Evolutionary conservation across 768 basidiomycete genomes (phyloP).

Genomic region (Hydnomerulius pinastri): DNA sequence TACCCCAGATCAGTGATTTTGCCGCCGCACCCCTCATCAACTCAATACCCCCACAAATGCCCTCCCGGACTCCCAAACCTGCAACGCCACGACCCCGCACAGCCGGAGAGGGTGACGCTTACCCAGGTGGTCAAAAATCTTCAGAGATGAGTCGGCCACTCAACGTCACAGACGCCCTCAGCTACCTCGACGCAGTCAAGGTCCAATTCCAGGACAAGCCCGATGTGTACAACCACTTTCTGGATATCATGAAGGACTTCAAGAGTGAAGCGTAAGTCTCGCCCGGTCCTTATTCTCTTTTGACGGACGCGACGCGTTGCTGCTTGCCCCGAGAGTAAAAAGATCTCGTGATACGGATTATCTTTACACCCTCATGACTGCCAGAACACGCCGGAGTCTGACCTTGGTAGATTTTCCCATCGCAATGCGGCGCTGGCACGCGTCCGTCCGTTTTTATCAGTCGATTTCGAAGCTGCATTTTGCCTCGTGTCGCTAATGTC

Average conservation of each 20-base stretch:
- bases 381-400: neutral
- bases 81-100: slow-evolving; percentile 43
- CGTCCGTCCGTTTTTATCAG: slow-evolving; percentile 5
- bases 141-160: slow-evolving; percentile 60
- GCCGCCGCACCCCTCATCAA: neutral
- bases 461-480: slow-evolving; percentile 2
- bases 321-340: neutral
- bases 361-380: slow-evolving; percentile 3
- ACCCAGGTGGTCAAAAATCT: slow-evolving; percentile 33
- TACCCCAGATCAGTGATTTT: neutral
- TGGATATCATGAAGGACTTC: slow-evolving; percentile 99
- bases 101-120: slow-evolving; percentile 19
- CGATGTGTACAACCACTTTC: slow-evolving; percentile 91
- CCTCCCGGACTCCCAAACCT: slow-evolving; percentile 31
- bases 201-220: slow-evolving; percentile 86
- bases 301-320: neutral
- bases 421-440: neutral
- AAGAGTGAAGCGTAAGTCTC: slow-evolving; percentile 86
- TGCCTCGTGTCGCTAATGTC: slow-evolving; percentile 11
- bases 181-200: slow-evolving; percentile 94
- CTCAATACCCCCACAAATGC: slow-evolving; percentile 6
- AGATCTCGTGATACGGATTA: neutral
- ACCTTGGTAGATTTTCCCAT: neutral
- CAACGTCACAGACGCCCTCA: slow-evolving; percentile 91
- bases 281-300: neutral